Evolutionary conservation across 2,329 filamentous ascomycete species (phyloP), one percentile per base, ranked within the genome.

Genomic region (Alternaria sp.): DNA sequence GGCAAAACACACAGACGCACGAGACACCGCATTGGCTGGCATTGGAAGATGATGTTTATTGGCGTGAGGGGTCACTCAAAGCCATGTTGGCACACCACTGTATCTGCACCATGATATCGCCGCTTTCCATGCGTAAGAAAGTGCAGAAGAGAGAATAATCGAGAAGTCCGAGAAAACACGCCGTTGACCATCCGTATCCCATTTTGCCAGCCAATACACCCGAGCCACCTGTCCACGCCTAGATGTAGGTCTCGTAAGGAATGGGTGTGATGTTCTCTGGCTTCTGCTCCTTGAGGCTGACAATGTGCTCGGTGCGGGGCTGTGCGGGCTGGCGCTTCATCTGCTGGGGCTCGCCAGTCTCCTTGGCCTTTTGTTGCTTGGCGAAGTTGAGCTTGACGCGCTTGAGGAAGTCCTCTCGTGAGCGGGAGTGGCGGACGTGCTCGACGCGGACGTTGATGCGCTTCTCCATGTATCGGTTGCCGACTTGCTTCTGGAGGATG

Each of bases 391-490:
- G 84, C 92, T 98, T 98, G 82, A 99, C 94, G 79, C 94, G 90
- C 85, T 87, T 89, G 78, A 98, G 83, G 88, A 99, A 98, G 82
- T 95, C 94, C 78, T 98, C 94, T 80, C 95, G 89, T 78, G 94
- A 98, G 81, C 95, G 91, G 74, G 94, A 98, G 80, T 91, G 91
- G 79, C 85, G 84, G 84, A 99, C 88, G 90, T 99, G 95, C 90
- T 99, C 95, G 83, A 98, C 84, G 81, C 95, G 92, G 85, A 99
- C 87, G 89, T 97, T 98, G 86, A 99, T 89, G 82, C 95, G 94
- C 93, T 99, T 99, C 91, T 99, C 95, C 82, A 99, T 87, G 89
- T 97, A 99, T 79, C 94, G 91, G 90, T 98, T 95, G 85, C 93
- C 93, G 81, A 99, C 95, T 83, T 96, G 92, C 89, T 97, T 97